These are phyloP conservation scores for Massariosphaeria phaeospora DNA, from an alignment of 495 filamentous ascomycete genomes.

Conservation along the genomic window DNA sequence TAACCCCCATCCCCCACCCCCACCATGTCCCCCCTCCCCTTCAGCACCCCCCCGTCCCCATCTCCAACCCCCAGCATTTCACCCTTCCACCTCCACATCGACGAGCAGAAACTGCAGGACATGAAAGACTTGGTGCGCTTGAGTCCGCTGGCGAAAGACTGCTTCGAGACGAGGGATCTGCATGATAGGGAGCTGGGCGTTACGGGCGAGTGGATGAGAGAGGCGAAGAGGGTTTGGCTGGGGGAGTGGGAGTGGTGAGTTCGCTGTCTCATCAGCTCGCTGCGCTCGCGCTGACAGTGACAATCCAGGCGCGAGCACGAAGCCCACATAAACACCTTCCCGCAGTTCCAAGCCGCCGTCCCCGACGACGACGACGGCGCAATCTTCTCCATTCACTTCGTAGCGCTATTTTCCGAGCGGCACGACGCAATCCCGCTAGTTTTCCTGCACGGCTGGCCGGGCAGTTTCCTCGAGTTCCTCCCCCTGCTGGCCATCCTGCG, in stretches of 20 bases:
- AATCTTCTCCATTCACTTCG: constrained; percentile 53
- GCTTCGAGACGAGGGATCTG: constrained; percentile 44
- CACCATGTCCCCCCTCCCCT: neutral
- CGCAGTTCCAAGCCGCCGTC: constrained; percentile 54
- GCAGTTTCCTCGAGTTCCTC: constrained; percentile 48
- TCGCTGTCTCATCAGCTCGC: no score
- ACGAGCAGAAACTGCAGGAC: constrained; percentile 11
- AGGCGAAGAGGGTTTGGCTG: constrained; percentile 51
- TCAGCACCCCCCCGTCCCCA: neutral
- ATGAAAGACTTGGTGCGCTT: constrained; percentile 5
- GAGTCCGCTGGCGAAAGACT: constrained; percentile 7
- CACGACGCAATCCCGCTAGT: constrained; percentile 57
- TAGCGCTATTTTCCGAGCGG: constrained; percentile 56
- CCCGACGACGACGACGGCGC: constrained; percentile 26
- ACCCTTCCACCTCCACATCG: constrained; percentile 8
- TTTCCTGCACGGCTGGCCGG: constrained; percentile 61
- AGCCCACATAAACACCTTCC: constrained; percentile 55
- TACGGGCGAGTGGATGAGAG: constrained; percentile 51
- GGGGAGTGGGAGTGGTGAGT: constrained; percentile 43
- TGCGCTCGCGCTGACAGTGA: neutral
- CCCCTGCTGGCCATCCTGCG: constrained; percentile 45
- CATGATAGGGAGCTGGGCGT: constrained; percentile 47
- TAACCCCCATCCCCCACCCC: no score
- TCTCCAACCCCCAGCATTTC: neutral
- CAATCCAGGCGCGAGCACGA: constrained; percentile 41